Evolutionary conservation across 495 filamentous ascomycete species (phyloP), one percentile per base, ranked within the genome.

Genomic region (Lasiosphaeria hispida): DNA sequence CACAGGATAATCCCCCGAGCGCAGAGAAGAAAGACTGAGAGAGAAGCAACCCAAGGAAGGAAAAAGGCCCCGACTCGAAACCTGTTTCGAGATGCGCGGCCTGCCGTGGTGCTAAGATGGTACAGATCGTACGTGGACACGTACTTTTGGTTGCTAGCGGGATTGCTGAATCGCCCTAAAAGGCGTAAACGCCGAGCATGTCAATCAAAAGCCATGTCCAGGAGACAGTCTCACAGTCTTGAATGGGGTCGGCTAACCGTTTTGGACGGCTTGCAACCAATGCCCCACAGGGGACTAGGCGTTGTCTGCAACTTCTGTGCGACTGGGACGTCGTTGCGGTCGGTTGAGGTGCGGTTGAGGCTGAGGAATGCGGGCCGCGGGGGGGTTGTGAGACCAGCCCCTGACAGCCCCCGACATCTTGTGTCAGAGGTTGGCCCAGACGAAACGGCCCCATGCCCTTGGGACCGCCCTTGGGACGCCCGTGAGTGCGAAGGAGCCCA

Each of bases 351-450:
- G 48, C 33, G 59, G 65, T 66, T 69, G 66, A 61, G 62, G 69
- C 54, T 63, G 41, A 59, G 39, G 50, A 36, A n/a, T 59, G 48
- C 38, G 44, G 59, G 50, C 52, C 53, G 55, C 30, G 33, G 44
- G 57, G 50, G 67, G 61, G 50, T 56, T 55, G 38, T 73, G 70
- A 73, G 68, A 73, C 70, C 23, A 30, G 23, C 23, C 23, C 23
- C 23, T 30, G 23, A 23, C 18, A 60, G 61, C 60, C 62, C 67
- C 63, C 66, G 70, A 73, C 70, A 57, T 44, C 62, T 64, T 44
- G 59, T 63, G 70, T 73, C 66, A 61, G 69, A 69, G 67, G 63
- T 59, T 58, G 47, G 63, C 53, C 69, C 53, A 64, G 61, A 59
- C 67, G 70, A 71, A 63, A 71, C 69, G 52, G 47, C 59, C 55